phyloP scores from a whole-genome alignment of 306 rosid genomes.

The Dicorynia guianensis region DNA sequence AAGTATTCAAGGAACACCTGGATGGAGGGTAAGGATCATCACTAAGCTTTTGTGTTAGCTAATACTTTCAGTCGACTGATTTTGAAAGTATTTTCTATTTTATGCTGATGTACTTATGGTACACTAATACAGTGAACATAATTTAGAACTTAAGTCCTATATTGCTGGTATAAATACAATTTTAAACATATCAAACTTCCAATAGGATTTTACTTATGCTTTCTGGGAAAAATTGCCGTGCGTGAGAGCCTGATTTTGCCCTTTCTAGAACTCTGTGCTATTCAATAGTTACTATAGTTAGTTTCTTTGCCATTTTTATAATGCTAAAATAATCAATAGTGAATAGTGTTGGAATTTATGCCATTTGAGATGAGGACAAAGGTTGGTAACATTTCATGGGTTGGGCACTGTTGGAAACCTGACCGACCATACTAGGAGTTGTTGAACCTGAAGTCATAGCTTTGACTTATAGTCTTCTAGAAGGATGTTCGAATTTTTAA shows the following conservation, averaged over 20 bases:
- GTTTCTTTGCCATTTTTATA: not conserved
- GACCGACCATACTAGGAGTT: not conserved
- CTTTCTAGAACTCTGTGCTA: not conserved
- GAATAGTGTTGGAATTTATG: not conserved
- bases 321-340: not conserved
- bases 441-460: not conserved
- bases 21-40: constrained; percentile 85
- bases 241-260: not conserved
- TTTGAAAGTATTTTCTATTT: constrained; percentile 13
- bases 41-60: not conserved
- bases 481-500: not conserved
- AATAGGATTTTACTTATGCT: not conserved
- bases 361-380: not conserved
- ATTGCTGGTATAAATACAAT: not conserved
- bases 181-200: not conserved
- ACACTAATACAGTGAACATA: constrained; percentile 9
- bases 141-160: constrained; percentile 3
- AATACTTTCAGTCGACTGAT: constrained; percentile 12
- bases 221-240: not conserved
- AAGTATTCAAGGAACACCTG: constrained; percentile 88
- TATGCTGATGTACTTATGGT: not conserved
- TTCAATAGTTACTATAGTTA: not conserved
- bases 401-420: not conserved
- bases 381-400: not conserved
- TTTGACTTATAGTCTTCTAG: not conserved